These are phyloP conservation scores for Suillus ampliporus DNA, from an alignment of 768 basidiomycete genomes.

Conservation along the genomic window DNA sequence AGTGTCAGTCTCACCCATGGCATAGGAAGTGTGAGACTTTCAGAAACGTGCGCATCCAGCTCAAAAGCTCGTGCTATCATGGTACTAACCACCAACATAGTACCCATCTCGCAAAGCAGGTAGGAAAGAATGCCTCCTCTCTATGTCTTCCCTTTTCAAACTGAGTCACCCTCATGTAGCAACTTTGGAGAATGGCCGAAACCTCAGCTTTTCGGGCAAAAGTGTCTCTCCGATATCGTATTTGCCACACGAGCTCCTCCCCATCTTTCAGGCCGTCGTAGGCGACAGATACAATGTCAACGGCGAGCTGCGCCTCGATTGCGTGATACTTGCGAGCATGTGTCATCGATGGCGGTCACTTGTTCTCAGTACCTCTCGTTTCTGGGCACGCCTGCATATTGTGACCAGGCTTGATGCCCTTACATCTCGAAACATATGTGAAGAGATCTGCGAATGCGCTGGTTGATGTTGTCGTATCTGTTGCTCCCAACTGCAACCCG, in stretches of 20 bases:
- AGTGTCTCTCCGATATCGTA: not conserved
- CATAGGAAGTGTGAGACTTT: too few species aligned
- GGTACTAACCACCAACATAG: not conserved
- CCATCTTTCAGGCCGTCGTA: not conserved
- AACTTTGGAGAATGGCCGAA: not conserved
- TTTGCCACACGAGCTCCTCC: not conserved
- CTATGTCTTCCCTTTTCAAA: not conserved
- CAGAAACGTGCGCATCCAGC: too few species aligned
- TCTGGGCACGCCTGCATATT: conserved; percentile 4
- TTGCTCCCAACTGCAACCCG: not conserved
- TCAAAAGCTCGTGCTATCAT: not conserved
- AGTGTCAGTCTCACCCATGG: too few species aligned
- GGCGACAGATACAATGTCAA: not conserved
- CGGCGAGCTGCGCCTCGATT: not conserved
- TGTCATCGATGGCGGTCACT: conserved; percentile 1
- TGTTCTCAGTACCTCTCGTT: not conserved
- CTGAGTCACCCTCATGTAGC: not conserved
- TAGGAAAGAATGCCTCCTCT: not conserved
- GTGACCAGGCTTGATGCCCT: not conserved
- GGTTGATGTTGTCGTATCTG: not conserved
- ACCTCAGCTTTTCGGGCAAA: not conserved
- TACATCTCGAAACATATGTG: not conserved
- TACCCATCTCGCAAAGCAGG: not conserved
- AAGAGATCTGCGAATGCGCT: not conserved
- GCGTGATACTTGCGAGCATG: not conserved